Conservation (phyloP, 1,139 yeast genomes). For the Sugiyamaella xylanicola region DNA sequence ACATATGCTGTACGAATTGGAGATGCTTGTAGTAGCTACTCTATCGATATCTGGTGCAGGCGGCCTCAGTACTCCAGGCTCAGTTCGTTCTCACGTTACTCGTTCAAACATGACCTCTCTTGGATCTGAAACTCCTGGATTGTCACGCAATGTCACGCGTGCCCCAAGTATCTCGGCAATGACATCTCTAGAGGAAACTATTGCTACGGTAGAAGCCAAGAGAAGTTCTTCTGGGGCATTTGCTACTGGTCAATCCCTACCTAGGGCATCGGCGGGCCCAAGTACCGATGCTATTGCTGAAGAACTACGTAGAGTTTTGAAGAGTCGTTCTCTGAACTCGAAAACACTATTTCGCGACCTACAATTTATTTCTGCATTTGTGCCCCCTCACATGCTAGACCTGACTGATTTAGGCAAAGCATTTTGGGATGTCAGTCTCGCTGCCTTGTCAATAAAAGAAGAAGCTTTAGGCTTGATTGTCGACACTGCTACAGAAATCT, state of each 20-base stretch:
- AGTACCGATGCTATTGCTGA: conserved; percentile 42
- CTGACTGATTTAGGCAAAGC: conserved; percentile 42
- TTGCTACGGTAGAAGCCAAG: conserved; percentile 37
- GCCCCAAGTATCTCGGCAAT: conserved; percentile 26
- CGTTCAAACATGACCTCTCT: conserved; percentile 32
- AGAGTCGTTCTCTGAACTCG: conserved; percentile 34
- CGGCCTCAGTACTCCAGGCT: conserved; percentile 29
- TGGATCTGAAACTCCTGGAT: conserved; percentile 29
- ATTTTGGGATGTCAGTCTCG: conserved; percentile 45
- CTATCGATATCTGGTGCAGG: conserved; percentile 25
- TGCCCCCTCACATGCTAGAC: conserved; percentile 40
- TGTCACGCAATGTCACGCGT: conserved; percentile 15
- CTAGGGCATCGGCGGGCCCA: conserved; percentile 27
- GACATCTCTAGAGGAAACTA: conserved; percentile 35
- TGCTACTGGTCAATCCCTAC: conserved; percentile 17
- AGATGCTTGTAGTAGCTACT: conserved; percentile 38
- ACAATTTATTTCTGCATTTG: conserved; percentile 44
- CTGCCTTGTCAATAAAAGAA: conserved; percentile 42
- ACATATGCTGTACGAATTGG: conserved; percentile 37
- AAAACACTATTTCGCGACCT: conserved; percentile 43
- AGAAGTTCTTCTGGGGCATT: conserved; percentile 32
- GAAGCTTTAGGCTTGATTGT: conserved; percentile 39
- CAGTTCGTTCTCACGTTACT: conserved; percentile 28
- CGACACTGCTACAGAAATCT: conserved; percentile 41
- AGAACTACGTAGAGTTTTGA: conserved; percentile 37